Evolutionary conservation across 2,329 filamentous ascomycete species (phyloP).

Genomic region (Bipolaris sorokiniana): DNA sequence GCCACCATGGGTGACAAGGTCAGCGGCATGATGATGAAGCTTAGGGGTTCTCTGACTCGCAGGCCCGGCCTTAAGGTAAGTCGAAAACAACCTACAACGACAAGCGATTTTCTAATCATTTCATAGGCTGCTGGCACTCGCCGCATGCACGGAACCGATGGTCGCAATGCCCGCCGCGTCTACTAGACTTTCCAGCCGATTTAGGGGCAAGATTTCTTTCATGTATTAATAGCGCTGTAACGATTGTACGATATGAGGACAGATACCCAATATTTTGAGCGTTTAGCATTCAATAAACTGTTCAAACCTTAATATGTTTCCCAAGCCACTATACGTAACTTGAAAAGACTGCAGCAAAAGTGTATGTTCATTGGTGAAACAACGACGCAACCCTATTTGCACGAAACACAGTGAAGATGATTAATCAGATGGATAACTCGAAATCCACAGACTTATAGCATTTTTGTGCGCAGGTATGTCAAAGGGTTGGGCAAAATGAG

Average conservation of each 20-base stretch:
- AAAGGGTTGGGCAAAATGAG: no score
- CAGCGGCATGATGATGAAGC: conserved; percentile 74
- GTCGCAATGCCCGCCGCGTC: conserved; percentile 57
- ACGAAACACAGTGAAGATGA: no score
- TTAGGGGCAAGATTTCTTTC: not conserved
- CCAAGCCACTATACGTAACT: not conserved
- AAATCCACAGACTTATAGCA: no score
- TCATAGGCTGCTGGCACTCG: conserved; percentile 72
- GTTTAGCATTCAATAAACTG: conserved; percentile 13
- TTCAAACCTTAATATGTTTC: not conserved
- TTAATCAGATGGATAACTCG: no score
- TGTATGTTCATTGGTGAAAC: not conserved
- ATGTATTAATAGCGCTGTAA: conserved; percentile 1
- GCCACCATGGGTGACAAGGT: conserved; percentile 77
- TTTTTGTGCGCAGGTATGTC: no score
- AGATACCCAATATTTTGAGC: conserved; percentile 26
- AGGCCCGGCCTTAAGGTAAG: conserved; percentile 73
- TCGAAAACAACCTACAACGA: not conserved
- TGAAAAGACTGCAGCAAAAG: not conserved
- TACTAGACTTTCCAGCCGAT: conserved; percentile 24
- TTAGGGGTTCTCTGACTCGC: conserved; percentile 72
- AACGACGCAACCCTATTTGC: not conserved
- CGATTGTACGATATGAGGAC: conserved; percentile 22
- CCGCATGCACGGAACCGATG: conserved; percentile 76
- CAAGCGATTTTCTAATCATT: conserved; percentile 7